Conservation (phyloP, 1,139 yeast genomes). For the Blastobotrys apis region DNA sequence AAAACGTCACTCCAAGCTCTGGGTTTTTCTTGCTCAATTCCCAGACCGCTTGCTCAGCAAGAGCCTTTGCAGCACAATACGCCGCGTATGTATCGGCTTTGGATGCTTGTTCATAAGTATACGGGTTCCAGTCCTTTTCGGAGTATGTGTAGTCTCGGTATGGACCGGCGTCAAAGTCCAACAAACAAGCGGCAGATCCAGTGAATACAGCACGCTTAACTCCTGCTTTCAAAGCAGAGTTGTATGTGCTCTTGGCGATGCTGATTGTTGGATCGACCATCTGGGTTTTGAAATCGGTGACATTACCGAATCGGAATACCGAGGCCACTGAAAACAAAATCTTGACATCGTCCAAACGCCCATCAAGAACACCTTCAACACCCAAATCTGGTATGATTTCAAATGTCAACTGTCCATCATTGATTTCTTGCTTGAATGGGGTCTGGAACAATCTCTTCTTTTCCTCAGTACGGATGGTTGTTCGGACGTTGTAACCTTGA, state of each 20-base stretch:
- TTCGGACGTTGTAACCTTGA: slow-evolving; percentile 1
- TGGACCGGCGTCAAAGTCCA: background rate
- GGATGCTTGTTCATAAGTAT: background rate
- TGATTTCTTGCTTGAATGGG: background rate
- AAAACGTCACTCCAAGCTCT: background rate
- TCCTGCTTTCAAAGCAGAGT: background rate
- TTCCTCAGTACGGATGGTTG: background rate
- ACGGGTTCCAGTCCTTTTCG: background rate
- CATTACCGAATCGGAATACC: background rate
- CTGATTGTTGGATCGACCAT: slow-evolving; percentile 2
- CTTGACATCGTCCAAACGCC: background rate
- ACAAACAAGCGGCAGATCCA: background rate
- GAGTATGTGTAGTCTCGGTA: background rate
- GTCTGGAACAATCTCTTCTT: background rate
- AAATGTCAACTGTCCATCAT: background rate
- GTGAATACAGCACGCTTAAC: slow-evolving; percentile 1
- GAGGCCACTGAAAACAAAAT: slow-evolving; percentile 2
- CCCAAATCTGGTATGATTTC: background rate
- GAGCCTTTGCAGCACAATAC: background rate
- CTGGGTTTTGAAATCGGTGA: background rate
- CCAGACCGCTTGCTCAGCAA: background rate
- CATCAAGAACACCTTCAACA: background rate
- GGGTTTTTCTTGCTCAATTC: background rate
- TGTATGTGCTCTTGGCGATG: background rate
- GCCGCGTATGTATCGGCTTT: background rate